Percentiles rank a stretch among this genome's conserved stretches.
Evolutionary conservation across 768 basidiomycete genomes (phyloP).

Genomic region (Tulasnella sp.): DNA sequence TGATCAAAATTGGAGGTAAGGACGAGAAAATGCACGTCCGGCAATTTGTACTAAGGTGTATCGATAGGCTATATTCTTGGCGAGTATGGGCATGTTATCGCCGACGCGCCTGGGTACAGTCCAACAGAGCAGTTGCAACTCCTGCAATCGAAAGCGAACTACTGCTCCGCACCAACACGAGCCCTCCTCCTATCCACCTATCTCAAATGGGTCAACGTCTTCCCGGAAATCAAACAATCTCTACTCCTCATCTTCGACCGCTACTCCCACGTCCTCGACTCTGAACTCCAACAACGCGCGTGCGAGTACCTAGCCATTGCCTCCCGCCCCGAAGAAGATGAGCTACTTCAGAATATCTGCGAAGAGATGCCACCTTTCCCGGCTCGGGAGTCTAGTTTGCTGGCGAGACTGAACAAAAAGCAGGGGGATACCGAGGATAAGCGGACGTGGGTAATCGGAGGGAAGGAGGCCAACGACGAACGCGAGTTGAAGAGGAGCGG

Average conservation of each 20-base stretch:
- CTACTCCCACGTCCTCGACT: slow-evolving; percentile 93
- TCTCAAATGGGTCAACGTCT: slow-evolving; percentile 99
- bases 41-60: neutral
- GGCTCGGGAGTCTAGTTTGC: slow-evolving; percentile 80
- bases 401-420: slow-evolving; percentile 79
- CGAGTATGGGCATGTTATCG: slow-evolving; percentile 96
- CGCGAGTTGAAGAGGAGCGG: slow-evolving; percentile 42
- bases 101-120: slow-evolving; percentile 87
- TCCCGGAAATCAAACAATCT: slow-evolving; percentile 95
- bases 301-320: slow-evolving; percentile 95
- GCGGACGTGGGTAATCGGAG: slow-evolving; percentile 89
- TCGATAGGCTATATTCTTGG: slow-evolving; percentile 82
- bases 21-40: neutral
- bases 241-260: slow-evolving; percentile 92
- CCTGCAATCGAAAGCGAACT: slow-evolving; percentile 89
- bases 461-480: slow-evolving; percentile 84
- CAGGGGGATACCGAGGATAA: slow-evolving; percentile 91
- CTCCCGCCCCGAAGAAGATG: slow-evolving; percentile 76
- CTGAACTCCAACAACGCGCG: slow-evolving; percentile 94
- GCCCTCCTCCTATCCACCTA: slow-evolving; percentile 92
- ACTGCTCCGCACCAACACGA: slow-evolving; percentile 84
- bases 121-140: slow-evolving; percentile 90
- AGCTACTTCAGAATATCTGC: slow-evolving; percentile 85
- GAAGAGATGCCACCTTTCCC: slow-evolving; percentile 99
- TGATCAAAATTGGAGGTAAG: slow-evolving; percentile 92